Evolutionary conservation across 768 basidiomycete genomes (phyloP), one percentile per base, ranked within the genome.

Genomic region (Xerocomus spinulosus): DNA sequence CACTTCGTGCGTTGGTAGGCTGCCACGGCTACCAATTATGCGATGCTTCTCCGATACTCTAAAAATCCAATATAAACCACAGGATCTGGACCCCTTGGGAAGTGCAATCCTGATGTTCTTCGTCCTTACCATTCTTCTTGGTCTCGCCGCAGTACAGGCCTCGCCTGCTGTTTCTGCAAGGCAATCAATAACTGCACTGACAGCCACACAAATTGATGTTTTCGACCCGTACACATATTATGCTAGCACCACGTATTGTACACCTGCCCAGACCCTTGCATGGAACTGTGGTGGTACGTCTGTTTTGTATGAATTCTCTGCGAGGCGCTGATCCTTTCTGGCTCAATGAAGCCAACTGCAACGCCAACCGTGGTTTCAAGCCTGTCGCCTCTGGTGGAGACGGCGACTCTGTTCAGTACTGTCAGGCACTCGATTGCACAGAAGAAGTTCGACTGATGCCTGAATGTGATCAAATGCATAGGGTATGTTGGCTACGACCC

Each of bases 401-500:
- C 41, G 78, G 75, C 6, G 49, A 54, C 37, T 42, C 40, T 0
- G 57, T 65, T 2, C 78, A 77, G 49, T 78, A 69, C 53, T 80
- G 74, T 76, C 28, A 58, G 63, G 25, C 2, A 5, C 4, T 21
- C 5, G 12, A 15, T 15, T 47, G 9, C n/a, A n/a, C 2, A 2
- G n/a, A 15, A 14, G 18, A 10, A 28, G 4, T 2, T 17, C 24
- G 1, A n/a, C 42, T 49, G 5, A 38, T 5, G 7, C 28, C 24
- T 36, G 15, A 34, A n/a, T 37, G 7, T 33, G 21, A 36, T 18
- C 10, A 35, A 28, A 45, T 21, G 23, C 6, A 24, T 21, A 79
- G 78, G 77, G 78, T 79, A 66, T 44, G 79, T 80, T 24, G 78
- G 78, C n/a, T 80, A 68, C 50, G 74, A 74, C 47, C 70, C 76